Conservation (phyloP, 2,329 filamentous ascomycete genomes). For the Hymenoscyphus fructigenus region DNA sequence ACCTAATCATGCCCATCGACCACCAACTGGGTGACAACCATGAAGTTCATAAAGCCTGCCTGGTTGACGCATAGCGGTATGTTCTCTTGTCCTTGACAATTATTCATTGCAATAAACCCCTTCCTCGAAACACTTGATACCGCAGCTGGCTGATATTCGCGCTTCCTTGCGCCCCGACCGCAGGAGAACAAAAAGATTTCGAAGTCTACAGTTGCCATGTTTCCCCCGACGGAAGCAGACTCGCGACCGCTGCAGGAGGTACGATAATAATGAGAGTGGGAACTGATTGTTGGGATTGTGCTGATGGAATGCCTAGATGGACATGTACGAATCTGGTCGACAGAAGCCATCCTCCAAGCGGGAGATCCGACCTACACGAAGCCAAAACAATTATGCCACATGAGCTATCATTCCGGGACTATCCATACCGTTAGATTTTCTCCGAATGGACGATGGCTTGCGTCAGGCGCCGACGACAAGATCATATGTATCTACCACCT, state of each 20-base stretch:
- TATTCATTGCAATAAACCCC: neutral
- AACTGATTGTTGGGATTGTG: constrained; percentile 13
- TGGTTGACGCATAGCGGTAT: constrained; percentile 92
- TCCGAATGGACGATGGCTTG: constrained; percentile 89
- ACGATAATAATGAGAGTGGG: constrained; percentile 36
- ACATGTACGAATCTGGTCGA: constrained; percentile 97
- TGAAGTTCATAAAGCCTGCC: constrained; percentile 90
- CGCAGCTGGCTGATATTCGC: constrained; percentile 30
- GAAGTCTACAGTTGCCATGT: constrained; percentile 99
- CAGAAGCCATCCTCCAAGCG: constrained; percentile 84
- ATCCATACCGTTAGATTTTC: constrained; percentile 98
- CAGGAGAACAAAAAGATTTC: constrained; percentile 95
- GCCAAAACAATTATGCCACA: constrained; percentile 92
- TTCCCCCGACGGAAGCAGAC: constrained; percentile 85
- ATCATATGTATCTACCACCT: constrained; percentile 97
- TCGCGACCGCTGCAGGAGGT: constrained; percentile 94
- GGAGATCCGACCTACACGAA: constrained; percentile 68
- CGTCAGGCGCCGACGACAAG: constrained; percentile 97
- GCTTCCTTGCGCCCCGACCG: constrained; percentile 29
- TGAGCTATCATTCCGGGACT: constrained; percentile 97
- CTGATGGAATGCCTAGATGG: constrained; percentile 61
- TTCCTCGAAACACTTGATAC: constrained; percentile 18
- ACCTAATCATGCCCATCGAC: constrained; percentile 33
- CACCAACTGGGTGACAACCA: constrained; percentile 40
- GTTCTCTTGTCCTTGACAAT: constrained; percentile 25